phyloP scores from a whole-genome alignment of 495 filamentous ascomycete species.

The Chaetomium fimeti region DNA sequence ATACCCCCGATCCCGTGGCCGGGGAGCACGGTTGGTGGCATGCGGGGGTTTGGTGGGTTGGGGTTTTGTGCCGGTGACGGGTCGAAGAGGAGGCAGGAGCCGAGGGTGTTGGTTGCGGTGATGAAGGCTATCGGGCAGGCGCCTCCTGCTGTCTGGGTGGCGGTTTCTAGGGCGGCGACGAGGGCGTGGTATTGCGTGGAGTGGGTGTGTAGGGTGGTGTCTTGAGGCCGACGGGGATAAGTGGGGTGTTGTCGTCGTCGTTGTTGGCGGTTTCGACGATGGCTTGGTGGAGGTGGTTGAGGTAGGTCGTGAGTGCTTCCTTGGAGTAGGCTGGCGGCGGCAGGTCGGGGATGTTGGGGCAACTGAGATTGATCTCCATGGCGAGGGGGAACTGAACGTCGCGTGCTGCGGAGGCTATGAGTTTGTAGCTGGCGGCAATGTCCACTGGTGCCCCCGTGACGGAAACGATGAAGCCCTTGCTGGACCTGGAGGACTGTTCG shows the following conservation, averaged over 20 bases:
- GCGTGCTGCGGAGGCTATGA: conserved; percentile 26
- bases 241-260: conserved; percentile 2
- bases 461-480: conserved; percentile 65
- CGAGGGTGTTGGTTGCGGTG: conserved; percentile 70
- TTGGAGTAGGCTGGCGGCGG: conserved; percentile 67
- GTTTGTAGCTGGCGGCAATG: conserved; percentile 46
- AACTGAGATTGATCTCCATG: conserved; percentile 71
- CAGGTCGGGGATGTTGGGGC: conserved; percentile 65
- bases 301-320: conserved; percentile 47
- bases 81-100: conserved; percentile 51
- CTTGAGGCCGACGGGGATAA: conserved; percentile 60
- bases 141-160: conserved; percentile 8
- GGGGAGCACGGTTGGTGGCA: conserved; percentile 38
- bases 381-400: conserved; percentile 42
- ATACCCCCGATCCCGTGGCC: conserved; percentile 62
- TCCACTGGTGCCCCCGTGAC: conserved; percentile 60
- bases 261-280: conserved; percentile 10
- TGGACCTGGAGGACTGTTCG: conserved; percentile 29
- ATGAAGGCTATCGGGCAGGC: conserved; percentile 55
- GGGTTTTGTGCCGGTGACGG: neutral
- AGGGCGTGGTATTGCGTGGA: conserved; percentile 56
- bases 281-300: conserved; percentile 35
- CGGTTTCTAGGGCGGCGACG: conserved; percentile 46
- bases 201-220: conserved; percentile 74
- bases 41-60: too few relatives aligned